Evolutionary conservation across 2,329 filamentous ascomycete genomes (phyloP), one percentile per base, ranked within the genome.

Genomic region (Epichloe bromicola): DNA sequence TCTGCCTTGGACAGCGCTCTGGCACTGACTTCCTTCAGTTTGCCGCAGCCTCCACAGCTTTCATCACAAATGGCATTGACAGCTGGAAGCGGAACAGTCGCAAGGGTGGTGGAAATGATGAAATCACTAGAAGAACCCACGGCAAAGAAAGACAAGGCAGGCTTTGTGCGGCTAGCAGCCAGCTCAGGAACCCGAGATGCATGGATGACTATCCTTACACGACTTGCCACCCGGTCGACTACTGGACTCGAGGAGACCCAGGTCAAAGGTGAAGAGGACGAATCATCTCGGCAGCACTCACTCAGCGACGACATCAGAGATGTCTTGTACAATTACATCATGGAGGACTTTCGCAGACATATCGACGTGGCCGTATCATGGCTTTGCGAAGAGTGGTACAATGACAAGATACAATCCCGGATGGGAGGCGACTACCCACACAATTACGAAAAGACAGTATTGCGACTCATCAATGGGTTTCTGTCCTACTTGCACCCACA

Each of bases 321-420:
- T 58, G 76, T 81, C 7, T 72, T 98, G 2, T 93, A 89, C 67
- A 76, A 80, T 50, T 96, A 95, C 64, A 79, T 97, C 46, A 79
- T 97, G 55, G 88, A 94, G 56, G 91, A 97, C 63, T 98, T 95
- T 69, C 82, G 91, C 50, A 83, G 79, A 55, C 83, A 93, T 42
- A 90, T 97, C 55, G 90, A 94, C 58, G 79, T 93, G 20, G 91
- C 89, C 1, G 88, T 97, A 48, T 83, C 85, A 7, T 98, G 93
- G 93, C 75, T 98, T 15, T 95, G 85, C 59, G 93, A 98, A 66
- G 93, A 98, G 68, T 98, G 93, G 91, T 97, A 95, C 67, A 94
- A 90, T 60, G 91, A 97, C 65, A 82, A 67, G 65, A 68, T 71
- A 56, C 69, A 65, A 54, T 70, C 62, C 52, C 72, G 66, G 50